Evolutionary conservation across 2,329 filamentous ascomycete species (phyloP).

Genomic region (Colletotrichum euphorbiae): DNA sequence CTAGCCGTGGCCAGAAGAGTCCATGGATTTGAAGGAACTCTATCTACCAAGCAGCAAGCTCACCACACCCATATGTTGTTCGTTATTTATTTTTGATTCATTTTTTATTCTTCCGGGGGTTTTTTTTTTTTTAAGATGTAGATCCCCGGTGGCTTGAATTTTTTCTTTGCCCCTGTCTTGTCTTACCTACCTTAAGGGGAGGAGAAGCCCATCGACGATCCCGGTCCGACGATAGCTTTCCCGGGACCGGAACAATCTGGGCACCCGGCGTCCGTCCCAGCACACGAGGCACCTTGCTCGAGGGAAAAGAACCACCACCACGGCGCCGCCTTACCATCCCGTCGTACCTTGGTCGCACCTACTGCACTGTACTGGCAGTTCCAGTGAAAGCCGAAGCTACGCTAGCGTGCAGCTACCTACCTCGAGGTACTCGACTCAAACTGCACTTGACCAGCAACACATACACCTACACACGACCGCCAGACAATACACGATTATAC

Average conservation of each 20-base stretch:
- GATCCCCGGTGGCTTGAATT: not conserved
- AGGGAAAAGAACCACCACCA: slow-evolving; percentile 12
- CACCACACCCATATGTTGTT: not conserved
- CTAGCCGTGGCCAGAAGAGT: slow-evolving; percentile 29
- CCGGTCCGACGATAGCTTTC: not conserved
- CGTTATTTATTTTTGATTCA: not conserved
- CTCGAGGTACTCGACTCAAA: too few relatives aligned
- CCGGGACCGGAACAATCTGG: not conserved
- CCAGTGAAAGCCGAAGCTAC: not conserved
- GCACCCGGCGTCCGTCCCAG: not conserved
- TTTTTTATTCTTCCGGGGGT: not conserved
- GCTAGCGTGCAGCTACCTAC: too few relatives aligned
- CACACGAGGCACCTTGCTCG: too few relatives aligned
- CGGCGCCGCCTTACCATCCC: slow-evolving; percentile 8
- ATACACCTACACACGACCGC: too few relatives aligned
- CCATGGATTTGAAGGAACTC: slow-evolving; percentile 30
- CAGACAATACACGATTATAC: too few relatives aligned
- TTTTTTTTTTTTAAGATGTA: too few relatives aligned
- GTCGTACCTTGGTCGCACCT: slow-evolving; percentile 19
- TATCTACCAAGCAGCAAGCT: slow-evolving; percentile 10
- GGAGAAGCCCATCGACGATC: too few relatives aligned
- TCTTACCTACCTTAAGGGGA: too few relatives aligned
- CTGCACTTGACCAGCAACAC: not conserved
- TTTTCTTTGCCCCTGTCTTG: too few relatives aligned
- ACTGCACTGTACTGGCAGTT: not conserved